Conservation (phyloP, 495 filamentous ascomycete species). For the Penicillium dipodomyicola region DNA sequence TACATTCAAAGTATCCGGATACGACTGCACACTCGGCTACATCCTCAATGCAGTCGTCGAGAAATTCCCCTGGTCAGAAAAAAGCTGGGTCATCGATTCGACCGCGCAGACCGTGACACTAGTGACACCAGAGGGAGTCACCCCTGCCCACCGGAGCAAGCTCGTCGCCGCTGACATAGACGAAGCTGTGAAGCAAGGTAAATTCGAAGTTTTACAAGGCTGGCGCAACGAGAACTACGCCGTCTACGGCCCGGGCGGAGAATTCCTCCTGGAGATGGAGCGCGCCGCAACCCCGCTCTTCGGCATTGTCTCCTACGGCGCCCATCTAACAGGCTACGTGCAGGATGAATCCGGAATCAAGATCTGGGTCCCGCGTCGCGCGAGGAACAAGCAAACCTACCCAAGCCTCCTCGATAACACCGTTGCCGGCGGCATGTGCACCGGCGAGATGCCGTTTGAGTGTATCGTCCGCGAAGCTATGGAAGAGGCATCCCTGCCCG, state of each 20-base stretch:
- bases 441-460: constrained; percentile 71
- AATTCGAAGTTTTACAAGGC: constrained; percentile 70
- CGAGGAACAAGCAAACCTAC: constrained; percentile 77
- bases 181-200: constrained; percentile 60
- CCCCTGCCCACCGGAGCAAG: constrained; percentile 56
- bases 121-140: constrained; percentile 33
- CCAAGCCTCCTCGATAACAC: constrained; percentile 89
- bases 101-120: constrained; percentile 48
- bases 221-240: constrained; percentile 92
- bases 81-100: constrained; percentile 52
- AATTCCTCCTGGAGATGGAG: constrained; percentile 75
- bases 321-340: constrained; percentile 82
- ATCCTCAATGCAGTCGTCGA: constrained; percentile 57
- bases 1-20: constrained; percentile 52
- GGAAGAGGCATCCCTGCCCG: constrained; percentile 87
- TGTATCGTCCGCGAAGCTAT: constrained; percentile 80
- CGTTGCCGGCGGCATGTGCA: constrained; percentile 85
- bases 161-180: constrained; percentile 57
- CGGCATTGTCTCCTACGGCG: constrained; percentile 82
- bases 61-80: constrained; percentile 52
- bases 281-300: constrained; percentile 76
- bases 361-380: constrained; percentile 81
- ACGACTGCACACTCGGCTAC: constrained; percentile 58
- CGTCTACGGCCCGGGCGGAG: constrained; percentile 63
- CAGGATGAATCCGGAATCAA: constrained; percentile 59